phyloP scores from a whole-genome alignment of 78 protist species.

The Dictyostelium intermedium region DNA sequence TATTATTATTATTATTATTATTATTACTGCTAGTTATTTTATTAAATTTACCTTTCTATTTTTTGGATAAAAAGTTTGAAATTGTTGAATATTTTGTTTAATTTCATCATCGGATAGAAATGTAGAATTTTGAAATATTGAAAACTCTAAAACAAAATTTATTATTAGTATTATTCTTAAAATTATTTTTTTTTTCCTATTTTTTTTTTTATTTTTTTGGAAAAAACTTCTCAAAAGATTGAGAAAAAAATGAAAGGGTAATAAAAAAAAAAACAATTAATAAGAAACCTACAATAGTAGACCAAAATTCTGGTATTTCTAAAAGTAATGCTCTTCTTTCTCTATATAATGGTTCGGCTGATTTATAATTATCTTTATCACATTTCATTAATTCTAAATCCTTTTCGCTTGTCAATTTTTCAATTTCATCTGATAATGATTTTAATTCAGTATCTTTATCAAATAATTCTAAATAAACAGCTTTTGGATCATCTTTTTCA shows the following conservation, averaged over 20 bases:
- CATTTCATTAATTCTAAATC: not conserved
- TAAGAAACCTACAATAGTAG: not conserved
- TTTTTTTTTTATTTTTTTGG: not conserved
- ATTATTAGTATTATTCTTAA: no score
- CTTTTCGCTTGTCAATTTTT: not conserved
- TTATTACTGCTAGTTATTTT: not conserved
- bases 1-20: not conserved
- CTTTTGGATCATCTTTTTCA: not conserved
- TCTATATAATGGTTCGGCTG: not conserved
- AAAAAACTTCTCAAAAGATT: not conserved
- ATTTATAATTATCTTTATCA: not conserved
- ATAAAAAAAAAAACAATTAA: not conserved
- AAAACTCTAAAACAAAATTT: conserved; percentile 39
- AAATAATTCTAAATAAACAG: not conserved
- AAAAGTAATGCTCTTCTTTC: conserved; percentile 4
- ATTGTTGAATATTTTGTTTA: conserved; percentile 3
- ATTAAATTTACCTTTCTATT: conserved; percentile 44
- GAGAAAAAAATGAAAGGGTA: not conserved
- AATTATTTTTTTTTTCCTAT: not conserved
- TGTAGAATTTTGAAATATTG: conserved; percentile 5
- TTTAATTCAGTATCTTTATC: conserved; percentile 4
- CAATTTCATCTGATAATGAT: not conserved
- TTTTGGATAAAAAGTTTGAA: conserved; percentile 60
- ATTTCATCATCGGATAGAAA: conserved; percentile 49
- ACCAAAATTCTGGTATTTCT: conserved; percentile 9